phyloP scores from a whole-genome alignment of 1,284 basidiomycete species.

The Uromyces viciae-fabae region DNA sequence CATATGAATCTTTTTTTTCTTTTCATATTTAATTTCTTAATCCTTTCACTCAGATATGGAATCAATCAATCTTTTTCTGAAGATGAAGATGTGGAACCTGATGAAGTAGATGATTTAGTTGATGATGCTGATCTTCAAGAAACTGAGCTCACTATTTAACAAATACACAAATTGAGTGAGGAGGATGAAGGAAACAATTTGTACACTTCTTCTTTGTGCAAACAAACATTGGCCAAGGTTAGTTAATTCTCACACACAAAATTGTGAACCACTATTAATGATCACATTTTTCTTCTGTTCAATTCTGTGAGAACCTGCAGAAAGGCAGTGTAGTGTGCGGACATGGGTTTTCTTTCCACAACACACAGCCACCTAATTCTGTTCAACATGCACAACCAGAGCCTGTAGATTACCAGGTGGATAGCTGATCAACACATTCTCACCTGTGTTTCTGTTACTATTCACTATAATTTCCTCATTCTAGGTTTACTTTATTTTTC shows the following conservation, averaged over 20 bases:
- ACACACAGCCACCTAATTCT: too few relatives aligned
- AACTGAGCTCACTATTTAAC: not conserved
- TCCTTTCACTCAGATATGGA: not conserved
- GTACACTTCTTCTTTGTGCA: not conserved
- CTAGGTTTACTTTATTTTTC: too few relatives aligned
- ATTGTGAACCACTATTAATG: not conserved
- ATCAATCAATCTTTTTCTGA: not conserved
- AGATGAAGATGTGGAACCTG: not conserved
- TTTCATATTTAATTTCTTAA: not conserved
- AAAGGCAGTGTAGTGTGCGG: too few relatives aligned
- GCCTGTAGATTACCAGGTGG: too few relatives aligned
- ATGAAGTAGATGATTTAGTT: not conserved
- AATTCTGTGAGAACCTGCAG: too few relatives aligned
- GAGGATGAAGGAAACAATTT: not conserved
- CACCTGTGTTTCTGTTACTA: too few relatives aligned
- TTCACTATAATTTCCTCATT: too few relatives aligned
- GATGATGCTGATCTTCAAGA: not conserved
- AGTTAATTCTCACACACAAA: not conserved
- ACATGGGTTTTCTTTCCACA: too few relatives aligned
- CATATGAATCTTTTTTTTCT: not conserved
- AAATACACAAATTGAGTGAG: not conserved
- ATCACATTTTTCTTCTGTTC: not conserved
- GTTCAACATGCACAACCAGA: too few relatives aligned
- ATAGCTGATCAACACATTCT: too few relatives aligned
- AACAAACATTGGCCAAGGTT: not conserved